A percentile compares a stretch with the other conserved stretches of the same genome.
Evolutionary conservation across 352 stramenopile genomes (phyloP).

Genomic region (Globisporangium uncinulatum): DNA sequence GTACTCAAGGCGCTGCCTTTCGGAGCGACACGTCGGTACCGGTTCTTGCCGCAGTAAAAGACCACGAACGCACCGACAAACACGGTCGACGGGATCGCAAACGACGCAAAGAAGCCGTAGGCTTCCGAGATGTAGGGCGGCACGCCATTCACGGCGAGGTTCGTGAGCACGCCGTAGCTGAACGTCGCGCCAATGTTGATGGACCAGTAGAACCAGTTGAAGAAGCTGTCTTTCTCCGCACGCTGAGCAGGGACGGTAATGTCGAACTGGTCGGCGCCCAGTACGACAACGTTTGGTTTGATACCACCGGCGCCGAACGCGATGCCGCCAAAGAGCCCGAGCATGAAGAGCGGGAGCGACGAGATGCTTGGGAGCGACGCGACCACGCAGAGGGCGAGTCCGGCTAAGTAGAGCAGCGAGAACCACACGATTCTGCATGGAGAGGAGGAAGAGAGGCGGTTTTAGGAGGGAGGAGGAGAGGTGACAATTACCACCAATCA

Average conservation of each 20-base stretch:
- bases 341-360: conserved; percentile 67
- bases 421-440: conserved; percentile 62
- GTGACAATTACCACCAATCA: neutral
- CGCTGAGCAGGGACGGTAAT: conserved; percentile 59
- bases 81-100: conserved; percentile 74
- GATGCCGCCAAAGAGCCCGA: conserved; percentile 80
- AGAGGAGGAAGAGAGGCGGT: neutral
- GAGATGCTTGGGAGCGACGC: conserved; percentile 45
- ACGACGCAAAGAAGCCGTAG: conserved; percentile 88
- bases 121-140: conserved; percentile 69
- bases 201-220: conserved; percentile 93
- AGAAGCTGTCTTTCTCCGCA: conserved; percentile 85
- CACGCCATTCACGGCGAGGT: conserved; percentile 87
- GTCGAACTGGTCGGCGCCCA: conserved; percentile 82
- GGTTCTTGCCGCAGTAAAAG: conserved; percentile 64
- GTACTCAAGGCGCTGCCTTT: conserved; percentile 71
- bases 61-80: conserved; percentile 78
- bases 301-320: conserved; percentile 66
- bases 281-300: conserved; percentile 72
- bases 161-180: conserved; percentile 88
- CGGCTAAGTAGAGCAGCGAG: conserved; percentile 63
- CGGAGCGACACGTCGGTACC: conserved; percentile 65
- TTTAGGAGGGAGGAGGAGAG: too few species aligned
- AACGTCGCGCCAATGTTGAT: conserved; percentile 91
- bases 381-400: conserved; percentile 65